Evolutionary conservation across 306 rosid species (phyloP), one percentile per base, ranked within the genome.

Genomic region (Delonix regia): DNA sequence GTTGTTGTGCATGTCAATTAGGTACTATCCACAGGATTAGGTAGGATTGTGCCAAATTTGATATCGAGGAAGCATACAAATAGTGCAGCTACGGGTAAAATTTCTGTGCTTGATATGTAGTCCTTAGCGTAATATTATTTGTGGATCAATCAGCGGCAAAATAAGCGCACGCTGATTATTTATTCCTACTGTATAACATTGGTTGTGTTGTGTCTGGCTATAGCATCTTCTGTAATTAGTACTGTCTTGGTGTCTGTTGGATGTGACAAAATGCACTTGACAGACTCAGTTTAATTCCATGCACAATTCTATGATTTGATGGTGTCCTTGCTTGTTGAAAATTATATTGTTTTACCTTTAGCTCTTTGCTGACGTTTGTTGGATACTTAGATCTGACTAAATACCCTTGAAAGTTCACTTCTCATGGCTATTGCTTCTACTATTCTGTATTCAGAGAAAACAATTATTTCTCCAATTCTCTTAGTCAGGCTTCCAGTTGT

Each of bases 61-160:
- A 94, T 94, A 75, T 94, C 98, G 41, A 90, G 94, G 85, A 94
- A 94, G 90, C 98, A 94, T 86, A 94, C 98, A 52, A 94, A 94
- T 79, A 89, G 91, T 84, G 98, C 98, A 34, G 98, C 98, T 76
- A 94, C 97, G 76, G 98, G 98, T 94, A 89, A 63, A 38, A 15
- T 78, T 16, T 74, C 19, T 53, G 62, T 36, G 41, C 28, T 78
- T 42, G n/a, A 67, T 59, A 38, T 64, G 65, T 55, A 77, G 33
- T 21, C 0, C 11, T 55, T 62, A 22, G 79, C 69, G 62, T 70
- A 56, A 36, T 57, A 24, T 38, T 78, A 15, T 52, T 57, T 78
- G 62, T 48, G 34, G 57, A 73, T 48, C 53, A 48, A 9, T 62
- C 19, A 9, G 49, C 62, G 47, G 61, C 30, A 63, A 56, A 51